A percentile compares a stretch with the other conserved stretches of the same genome.
Conservation (phyloP, 805 yeast species). For the Brettanomyces sp. region DNA sequence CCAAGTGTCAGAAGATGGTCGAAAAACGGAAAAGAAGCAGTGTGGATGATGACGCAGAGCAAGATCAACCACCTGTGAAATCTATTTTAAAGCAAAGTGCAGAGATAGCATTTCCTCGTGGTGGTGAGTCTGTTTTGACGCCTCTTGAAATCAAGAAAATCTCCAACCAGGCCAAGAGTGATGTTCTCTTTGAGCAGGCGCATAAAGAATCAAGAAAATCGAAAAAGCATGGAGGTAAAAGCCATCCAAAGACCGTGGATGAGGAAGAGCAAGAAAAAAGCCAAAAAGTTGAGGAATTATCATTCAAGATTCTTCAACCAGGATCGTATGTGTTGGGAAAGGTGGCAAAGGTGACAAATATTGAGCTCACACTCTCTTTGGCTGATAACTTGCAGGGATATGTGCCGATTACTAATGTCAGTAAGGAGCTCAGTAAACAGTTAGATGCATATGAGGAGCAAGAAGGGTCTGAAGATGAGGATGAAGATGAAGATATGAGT, state of each 20-base stretch:
- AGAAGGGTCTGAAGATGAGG: conserved; percentile 33
- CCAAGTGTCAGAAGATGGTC: neutral
- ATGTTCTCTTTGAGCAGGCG: conserved; percentile 56
- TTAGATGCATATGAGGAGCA: conserved; percentile 51
- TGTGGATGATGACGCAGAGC: conserved; percentile 25
- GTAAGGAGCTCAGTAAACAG: conserved; percentile 47
- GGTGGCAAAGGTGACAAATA: conserved; percentile 46
- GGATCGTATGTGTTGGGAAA: conserved; percentile 78
- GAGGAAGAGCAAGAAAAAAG: conserved; percentile 19
- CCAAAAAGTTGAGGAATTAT: conserved; percentile 48
- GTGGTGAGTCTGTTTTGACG: conserved; percentile 79
- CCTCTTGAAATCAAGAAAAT: conserved; percentile 90
- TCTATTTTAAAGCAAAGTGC: conserved; percentile 20
- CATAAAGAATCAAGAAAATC: conserved; percentile 24
- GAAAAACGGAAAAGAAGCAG: conserved; percentile 37
- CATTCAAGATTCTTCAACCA: conserved; percentile 52
- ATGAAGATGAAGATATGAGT: conserved; percentile 25
- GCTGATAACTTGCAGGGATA: conserved; percentile 78
- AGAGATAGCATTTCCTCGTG: conserved; percentile 83
- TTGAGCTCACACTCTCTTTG: conserved; percentile 61
- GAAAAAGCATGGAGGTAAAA: conserved; percentile 19
- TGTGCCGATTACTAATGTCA: conserved; percentile 65
- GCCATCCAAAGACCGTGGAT: conserved; percentile 16
- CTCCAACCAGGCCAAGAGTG: conserved; percentile 84
- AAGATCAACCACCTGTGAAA: conserved; percentile 18